A percentile compares a stretch with the other conserved stretches of the same genome.
These are phyloP conservation scores for Myochromella boudieri DNA, from an alignment of 768 basidiomycete species.

Conservation along the genomic window DNA sequence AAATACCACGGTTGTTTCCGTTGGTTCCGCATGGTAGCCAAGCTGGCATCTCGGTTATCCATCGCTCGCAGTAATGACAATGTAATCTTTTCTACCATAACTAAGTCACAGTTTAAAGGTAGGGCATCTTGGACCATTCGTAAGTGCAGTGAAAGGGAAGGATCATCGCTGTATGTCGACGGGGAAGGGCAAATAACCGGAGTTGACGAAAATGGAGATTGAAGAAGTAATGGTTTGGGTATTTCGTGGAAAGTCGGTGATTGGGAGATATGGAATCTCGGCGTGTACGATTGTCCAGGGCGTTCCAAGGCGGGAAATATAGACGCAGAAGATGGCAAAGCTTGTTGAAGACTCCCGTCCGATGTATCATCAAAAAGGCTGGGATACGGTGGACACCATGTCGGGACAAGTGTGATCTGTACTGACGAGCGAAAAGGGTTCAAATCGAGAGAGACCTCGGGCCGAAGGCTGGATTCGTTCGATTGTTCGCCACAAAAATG, in stretches of 20 bases:
- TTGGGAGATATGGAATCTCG: neutral
- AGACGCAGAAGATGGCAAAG: slow-evolving; percentile 27
- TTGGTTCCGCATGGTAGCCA: neutral
- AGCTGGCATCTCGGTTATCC: slow-evolving; percentile 25
- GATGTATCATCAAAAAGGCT: slow-evolving; percentile 2
- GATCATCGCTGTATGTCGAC: too few species aligned
- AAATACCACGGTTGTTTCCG: neutral
- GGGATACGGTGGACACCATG: neutral
- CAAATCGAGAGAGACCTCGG: neutral
- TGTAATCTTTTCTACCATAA: slow-evolving; percentile 24
- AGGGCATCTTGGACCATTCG: too few species aligned
- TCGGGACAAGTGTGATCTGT: neutral
- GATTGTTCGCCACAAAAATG: neutral
- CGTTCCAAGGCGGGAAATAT: slow-evolving; percentile 11
- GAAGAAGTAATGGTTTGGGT: too few species aligned
- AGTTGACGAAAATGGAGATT: slow-evolving; percentile 9
- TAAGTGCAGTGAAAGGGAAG: too few species aligned
- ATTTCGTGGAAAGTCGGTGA: neutral
- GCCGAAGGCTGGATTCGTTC: neutral
- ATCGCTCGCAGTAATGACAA: slow-evolving; percentile 28
- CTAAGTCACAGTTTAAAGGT: neutral
- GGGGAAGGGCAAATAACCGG: slow-evolving; percentile 1
- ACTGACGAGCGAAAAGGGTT: slow-evolving; percentile 4
- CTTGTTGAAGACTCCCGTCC: slow-evolving; percentile 18
- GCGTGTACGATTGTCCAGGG: neutral